phyloP scores from a whole-genome alignment of 177 flowering plant species.

The Tripterygium wilfordii region DNA sequence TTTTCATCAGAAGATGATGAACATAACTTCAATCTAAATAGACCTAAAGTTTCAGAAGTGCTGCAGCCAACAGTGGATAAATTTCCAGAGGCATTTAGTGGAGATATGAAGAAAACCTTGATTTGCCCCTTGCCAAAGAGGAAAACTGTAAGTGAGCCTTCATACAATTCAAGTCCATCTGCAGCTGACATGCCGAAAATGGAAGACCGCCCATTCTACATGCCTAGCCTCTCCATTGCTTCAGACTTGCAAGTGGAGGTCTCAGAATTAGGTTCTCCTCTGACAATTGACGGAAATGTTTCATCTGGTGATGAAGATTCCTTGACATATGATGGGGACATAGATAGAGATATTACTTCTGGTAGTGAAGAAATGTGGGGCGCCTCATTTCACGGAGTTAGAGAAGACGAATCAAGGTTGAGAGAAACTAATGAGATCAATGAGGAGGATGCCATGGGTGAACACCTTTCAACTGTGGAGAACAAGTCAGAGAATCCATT shows the following conservation, averaged over 20 bases:
- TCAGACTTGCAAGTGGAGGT: conserved; percentile 46
- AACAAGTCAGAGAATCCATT: conserved; percentile 2
- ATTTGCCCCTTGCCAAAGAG: background rate
- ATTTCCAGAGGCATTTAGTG: background rate
- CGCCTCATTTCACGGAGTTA: conserved; percentile 8
- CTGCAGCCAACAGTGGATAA: conserved; percentile 1
- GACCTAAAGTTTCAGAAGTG: conserved; percentile 1
- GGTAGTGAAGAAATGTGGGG: conserved; percentile 23
- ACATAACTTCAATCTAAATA: background rate
- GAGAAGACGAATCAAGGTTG: conserved; percentile 8
- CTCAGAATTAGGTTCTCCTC: conserved; percentile 35
- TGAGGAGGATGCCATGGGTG: background rate
- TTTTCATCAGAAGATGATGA: conserved; percentile 4
- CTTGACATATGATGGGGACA: conserved; percentile 17
- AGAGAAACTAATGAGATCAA: conserved; percentile 3
- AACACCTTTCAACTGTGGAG: background rate
- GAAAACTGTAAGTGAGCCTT: conserved; percentile 1
- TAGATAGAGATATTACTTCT: conserved; percentile 14
- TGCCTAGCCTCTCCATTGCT: conserved; percentile 26
- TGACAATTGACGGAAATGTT: conserved; percentile 11
- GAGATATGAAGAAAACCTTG: background rate
- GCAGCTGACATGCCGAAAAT: conserved; percentile 7
- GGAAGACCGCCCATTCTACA: conserved; percentile 7
- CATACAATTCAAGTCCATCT: conserved; percentile 8
- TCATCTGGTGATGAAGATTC: conserved; percentile 22